Evolutionary conservation across 805 yeast species (phyloP).

Genomic region (Hanseniaspora osmophila): DNA sequence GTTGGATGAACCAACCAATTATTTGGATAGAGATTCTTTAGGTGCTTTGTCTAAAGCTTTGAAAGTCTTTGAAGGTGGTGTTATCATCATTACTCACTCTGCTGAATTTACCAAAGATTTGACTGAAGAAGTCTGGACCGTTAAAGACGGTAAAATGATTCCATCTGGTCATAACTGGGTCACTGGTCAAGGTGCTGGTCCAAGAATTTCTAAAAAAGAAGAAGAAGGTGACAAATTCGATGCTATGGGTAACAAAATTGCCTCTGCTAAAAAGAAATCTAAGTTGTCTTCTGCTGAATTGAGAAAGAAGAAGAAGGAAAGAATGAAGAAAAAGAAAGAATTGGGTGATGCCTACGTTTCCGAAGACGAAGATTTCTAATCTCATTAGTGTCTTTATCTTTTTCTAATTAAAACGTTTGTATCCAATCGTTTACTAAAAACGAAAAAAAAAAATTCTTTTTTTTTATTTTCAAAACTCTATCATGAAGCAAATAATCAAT

Average conservation of each 20-base stretch:
- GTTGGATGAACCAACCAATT: slow-evolving; percentile 98
- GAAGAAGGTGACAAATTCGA: slow-evolving; percentile 96
- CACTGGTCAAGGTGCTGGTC: slow-evolving; percentile 99
- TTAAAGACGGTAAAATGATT: slow-evolving; percentile 92
- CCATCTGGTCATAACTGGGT: slow-evolving; percentile 99
- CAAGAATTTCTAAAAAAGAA: slow-evolving; percentile 95
- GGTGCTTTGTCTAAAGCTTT: slow-evolving; percentile 99
- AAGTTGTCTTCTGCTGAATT: slow-evolving; percentile 97
- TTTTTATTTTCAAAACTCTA: no score
- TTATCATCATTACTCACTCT: slow-evolving; percentile 98
- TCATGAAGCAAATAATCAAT: no score
- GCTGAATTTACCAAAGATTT: slow-evolving; percentile 99
- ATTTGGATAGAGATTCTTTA: slow-evolving; percentile 96
- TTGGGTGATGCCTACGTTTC: slow-evolving; percentile 98
- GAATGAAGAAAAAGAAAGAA: slow-evolving; percentile 99
- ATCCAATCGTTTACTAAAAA: no score
- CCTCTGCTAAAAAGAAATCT: slow-evolving; percentile 87
- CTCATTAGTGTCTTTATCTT: background rate
- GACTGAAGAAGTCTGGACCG: slow-evolving; percentile 99
- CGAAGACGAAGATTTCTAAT: slow-evolving; percentile 68
- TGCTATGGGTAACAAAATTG: slow-evolving; percentile 99
- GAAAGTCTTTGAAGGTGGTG: slow-evolving; percentile 99
- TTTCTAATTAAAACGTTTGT: no score
- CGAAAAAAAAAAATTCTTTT: no score
- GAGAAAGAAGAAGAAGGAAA: slow-evolving; percentile 99